Conservation (phyloP, 805 yeast species). For the Pichia ethanolica region DNA sequence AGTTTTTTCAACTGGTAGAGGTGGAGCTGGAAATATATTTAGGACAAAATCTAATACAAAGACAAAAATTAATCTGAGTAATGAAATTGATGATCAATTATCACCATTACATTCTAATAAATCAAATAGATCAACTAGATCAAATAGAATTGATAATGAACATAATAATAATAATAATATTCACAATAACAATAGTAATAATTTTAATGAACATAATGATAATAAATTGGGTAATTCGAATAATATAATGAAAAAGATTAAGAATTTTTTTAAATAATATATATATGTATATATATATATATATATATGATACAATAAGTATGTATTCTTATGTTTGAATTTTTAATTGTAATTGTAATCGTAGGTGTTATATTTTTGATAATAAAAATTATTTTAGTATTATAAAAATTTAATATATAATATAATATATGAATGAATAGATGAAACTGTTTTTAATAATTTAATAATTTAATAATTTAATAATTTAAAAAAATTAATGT, state of each 20-base stretch:
- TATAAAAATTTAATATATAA: no score
- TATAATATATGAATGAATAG: no score
- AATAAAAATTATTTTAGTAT: no score
- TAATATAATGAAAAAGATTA: constrained; percentile 14
- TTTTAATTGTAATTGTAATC: no score
- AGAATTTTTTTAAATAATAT: constrained; percentile 13
- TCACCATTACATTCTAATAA: constrained; percentile 23
- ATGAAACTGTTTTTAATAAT: no score
- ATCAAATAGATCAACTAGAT: constrained; percentile 1
- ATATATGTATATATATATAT: no score
- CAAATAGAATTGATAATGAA: not conserved
- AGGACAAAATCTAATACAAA: constrained; percentile 1
- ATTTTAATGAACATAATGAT: not conserved
- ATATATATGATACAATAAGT: no score
- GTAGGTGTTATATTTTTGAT: no score
- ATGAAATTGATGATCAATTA: constrained; percentile 39
- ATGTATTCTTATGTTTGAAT: no score
- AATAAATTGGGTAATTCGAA: not conserved
- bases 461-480: not conserved
- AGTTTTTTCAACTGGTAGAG: constrained; percentile 47
- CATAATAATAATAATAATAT: constrained; percentile 5
- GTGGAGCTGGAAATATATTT: constrained; percentile 48
- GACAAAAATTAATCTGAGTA: constrained; percentile 29
- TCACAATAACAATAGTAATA: no score
- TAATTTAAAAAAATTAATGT: constrained; percentile 10